Evolutionary conservation across 1,139 yeast genomes (phyloP), one percentile per base, ranked within the genome.

Genomic region (Yamadazyma mexicana): DNA sequence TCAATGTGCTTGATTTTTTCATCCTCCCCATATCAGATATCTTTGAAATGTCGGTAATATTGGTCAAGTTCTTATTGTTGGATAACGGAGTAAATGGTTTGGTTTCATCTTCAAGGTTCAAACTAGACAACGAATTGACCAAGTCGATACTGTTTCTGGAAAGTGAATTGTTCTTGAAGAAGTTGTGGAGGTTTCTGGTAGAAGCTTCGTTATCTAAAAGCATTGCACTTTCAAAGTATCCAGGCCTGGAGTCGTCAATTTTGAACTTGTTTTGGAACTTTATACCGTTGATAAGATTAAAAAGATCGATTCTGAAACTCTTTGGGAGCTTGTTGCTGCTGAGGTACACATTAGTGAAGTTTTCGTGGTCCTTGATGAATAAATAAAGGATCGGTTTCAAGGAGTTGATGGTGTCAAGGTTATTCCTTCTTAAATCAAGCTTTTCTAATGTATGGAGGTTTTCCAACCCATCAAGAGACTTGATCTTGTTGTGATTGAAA

Each of bases 161-260:
- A 9, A 31, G 32, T 2, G 47, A 38, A 31, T 43, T 41, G 18
- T 55, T 35, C 52, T 64, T 69, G 40, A 73, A 62, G 48, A 62
- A 75, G 40, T 66, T 69, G 41, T 72, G 72, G 42, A 76, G 62
- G 35, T 62, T 62, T 50, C 67, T 58, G 38, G 62, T 59, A 0
- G 83, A 75, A 8, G 66, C 62, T 43, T 75, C 79, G 2, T 72
- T 63, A 49, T 78, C 84, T 39, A 77, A 59, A 25, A 78, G 55
- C 52, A 76, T 52, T 14, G 83, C 75, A 36, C 77, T 69, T 57
- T 81, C 87, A 55, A 81, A 76, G 44, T 81, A 73, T 1, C 87
- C 86, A 0, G 87, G 86, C 42, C 74, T 60, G 8, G 83, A 76
- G 40, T 82, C 86, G 53, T 81, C 86, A 36, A 81, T 73, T 49